Evolutionary conservation across 495 filamentous ascomycete genomes (phyloP).

Genomic region (Penicillium atrosanguineum): DNA sequence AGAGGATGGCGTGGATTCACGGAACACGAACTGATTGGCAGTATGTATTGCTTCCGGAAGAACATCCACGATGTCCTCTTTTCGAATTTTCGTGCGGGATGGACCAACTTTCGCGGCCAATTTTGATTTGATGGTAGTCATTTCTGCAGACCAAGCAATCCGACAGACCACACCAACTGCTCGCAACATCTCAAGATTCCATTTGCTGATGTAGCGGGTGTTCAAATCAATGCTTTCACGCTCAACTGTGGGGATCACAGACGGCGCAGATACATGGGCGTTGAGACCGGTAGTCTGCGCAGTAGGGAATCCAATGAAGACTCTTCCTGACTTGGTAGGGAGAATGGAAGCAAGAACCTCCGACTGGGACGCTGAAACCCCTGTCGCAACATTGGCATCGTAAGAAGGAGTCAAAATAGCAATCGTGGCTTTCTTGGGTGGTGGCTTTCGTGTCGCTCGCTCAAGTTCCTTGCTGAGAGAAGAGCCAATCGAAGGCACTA

Average conservation of each 20-base stretch:
- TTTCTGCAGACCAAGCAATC: constrained; percentile 82
- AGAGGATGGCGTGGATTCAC: constrained; percentile 82
- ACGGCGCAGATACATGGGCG: constrained; percentile 96
- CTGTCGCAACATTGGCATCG: constrained; percentile 71
- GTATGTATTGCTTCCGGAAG: constrained; percentile 75
- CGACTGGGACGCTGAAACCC: constrained; percentile 54
- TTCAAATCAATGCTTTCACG: constrained; percentile 96
- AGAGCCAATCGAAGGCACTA: constrained; percentile 65
- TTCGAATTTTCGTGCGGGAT: constrained; percentile 54
- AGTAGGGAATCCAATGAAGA: constrained; percentile 98
- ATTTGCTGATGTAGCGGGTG: constrained; percentile 85
- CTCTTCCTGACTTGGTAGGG: constrained; percentile 78
- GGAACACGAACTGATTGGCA: constrained; percentile 73
- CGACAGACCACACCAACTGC: constrained; percentile 87
- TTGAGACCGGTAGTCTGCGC: constrained; percentile 93
- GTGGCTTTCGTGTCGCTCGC: constrained; percentile 93
- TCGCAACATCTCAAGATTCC: constrained; percentile 95
- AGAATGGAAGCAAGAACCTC: constrained; percentile 89
- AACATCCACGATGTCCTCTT: constrained; percentile 60
- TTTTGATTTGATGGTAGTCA: constrained; percentile 64
- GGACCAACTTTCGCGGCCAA: constrained; percentile 28
- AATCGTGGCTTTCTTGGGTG: constrained; percentile 79
- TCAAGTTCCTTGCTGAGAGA: constrained; percentile 83
- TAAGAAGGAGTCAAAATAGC: constrained; percentile 88
- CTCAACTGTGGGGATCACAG: constrained; percentile 98